Base-by-base conservation (phyloP, 2,329 filamentous ascomycete species). In the Apiospora aurea region DNA sequence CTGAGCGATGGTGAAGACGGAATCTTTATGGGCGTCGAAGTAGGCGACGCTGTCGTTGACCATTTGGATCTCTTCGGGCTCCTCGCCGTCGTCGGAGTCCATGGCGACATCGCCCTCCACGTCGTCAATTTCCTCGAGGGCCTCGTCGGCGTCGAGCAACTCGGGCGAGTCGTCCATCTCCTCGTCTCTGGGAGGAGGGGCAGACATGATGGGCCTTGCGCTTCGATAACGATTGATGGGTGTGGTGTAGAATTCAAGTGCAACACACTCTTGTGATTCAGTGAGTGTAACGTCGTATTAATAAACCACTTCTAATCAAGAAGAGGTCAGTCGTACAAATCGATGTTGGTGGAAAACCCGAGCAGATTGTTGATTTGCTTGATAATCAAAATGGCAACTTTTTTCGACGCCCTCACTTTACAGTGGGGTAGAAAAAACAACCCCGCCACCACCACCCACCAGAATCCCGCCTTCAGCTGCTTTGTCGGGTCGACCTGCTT, bases 1-100 rank as follows among this genome's bases (percentile, higher is more conserved):
- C 81, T 97, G 94, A 24, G 96, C 94, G 81, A 99, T 96, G 83
- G 94, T 91, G 86, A 98, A 99, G 79, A 99, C 93, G 73, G 93
- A 95, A 87, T 98, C 95, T 77, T 91, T 93, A 85, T 98, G 94
- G 47, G 85, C 83, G 85, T 98, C 96, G 80, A 98, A 98, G 86
- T 97, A 96, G 73, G 94, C 96, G 76, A 92, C 87, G 75, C 94
- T 97, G 87, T 99, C 96, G 86, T 98, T 99, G 74, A 96, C 90
- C 8, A 98, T 87, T 57, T 90, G 84, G 57, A 98, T 90, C 81
- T 96, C 94, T 76, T 91, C 88, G 41, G 86, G 84, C 47, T 86
- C 87, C 41, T 83, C 87, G 64, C 86, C 87, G 43, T 93, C 92
- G 73, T 89, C 89, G 4, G 91, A 93, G 79, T 96, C 94, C 94